Evolutionary conservation across 139 green algal genomes (phyloP).

Genomic region (Chlamydomonas sphaeroides): DNA sequence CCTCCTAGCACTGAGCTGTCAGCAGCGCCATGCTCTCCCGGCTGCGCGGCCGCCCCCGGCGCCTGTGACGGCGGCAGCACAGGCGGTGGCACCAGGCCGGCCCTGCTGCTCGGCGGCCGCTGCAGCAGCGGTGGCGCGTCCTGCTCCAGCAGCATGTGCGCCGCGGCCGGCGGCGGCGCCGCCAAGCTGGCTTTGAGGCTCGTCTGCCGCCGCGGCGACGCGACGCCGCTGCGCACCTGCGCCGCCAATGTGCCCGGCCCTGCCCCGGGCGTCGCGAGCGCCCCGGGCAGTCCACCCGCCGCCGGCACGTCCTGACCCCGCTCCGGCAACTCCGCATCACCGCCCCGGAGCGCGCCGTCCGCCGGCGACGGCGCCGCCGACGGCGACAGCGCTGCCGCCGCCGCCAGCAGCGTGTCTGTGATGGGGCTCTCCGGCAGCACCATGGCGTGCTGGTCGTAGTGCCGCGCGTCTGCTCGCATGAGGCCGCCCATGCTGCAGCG

Average conservation of each 20-base stretch:
- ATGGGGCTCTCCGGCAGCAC: not conserved
- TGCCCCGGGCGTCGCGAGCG: too few relatives aligned
- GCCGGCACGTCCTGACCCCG: too few relatives aligned
- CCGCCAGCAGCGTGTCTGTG: not conserved
- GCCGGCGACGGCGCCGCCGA: not conserved
- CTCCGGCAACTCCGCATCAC: too few relatives aligned
- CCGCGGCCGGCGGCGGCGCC: not conserved
- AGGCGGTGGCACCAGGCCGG: too few relatives aligned
- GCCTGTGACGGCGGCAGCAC: too few relatives aligned
- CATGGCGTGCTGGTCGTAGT: not conserved
- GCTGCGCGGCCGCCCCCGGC: too few relatives aligned
- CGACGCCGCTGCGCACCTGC: not conserved
- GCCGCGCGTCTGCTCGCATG: not conserved
- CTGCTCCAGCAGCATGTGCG: not conserved
- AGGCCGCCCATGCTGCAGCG: not conserved
- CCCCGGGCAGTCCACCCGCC: too few relatives aligned
- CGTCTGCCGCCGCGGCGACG: not conserved
- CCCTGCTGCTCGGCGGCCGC: not conserved
- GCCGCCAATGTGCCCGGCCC: not conserved
- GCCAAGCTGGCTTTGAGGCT: not conserved
- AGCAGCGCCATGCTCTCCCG: too few relatives aligned
- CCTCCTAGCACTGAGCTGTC: too few relatives aligned
- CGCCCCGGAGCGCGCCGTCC: too few relatives aligned
- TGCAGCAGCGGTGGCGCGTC: not conserved
- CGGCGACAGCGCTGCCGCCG: not conserved